Evolutionary conservation across 805 yeast genomes (phyloP), one percentile per base, ranked within the genome.

Genomic region (Metschnikowia santaceciliae): DNA sequence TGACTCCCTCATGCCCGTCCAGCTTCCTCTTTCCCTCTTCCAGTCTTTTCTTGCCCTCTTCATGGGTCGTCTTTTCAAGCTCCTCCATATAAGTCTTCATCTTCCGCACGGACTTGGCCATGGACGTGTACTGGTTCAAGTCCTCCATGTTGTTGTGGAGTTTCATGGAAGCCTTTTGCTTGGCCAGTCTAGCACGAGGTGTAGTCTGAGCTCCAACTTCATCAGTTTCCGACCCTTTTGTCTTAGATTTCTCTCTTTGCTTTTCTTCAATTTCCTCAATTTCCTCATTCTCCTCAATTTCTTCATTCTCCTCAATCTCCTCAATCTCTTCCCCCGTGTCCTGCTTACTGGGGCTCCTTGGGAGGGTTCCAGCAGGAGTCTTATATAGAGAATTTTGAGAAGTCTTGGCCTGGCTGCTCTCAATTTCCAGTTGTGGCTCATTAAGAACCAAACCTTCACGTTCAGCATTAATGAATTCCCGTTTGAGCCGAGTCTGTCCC

Each of bases 121-220:
- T 63, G 54, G 80, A 75, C 53, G 83, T 84, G 60, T 79, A 88
- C 46, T 73, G 75, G 59, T 85, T 86, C 55, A 88, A 74, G 43
- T 84, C 84, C 51, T 79, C 79, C 76, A 88, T 86, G 62, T 84
- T 82, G 10, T 77, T 77, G 58, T 85, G 92, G 14, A 88, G 69
- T 61, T 82, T 83, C 51, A 70, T 69, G 0, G 83, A 83, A 0
- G 95, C 95, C 58, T 76, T 80, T 37, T 76, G 75, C 42, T 84
- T 83, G 1, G 96, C 95, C 38, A 79, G 77, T 46, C 88, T 65
- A 2, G 77, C 67, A 7, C 46, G 46, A 26, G 10, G 37, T n/a
- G 33, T 6, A 26, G 30, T 10, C 11, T 26, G 30, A 26, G 30
- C 30, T 26, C 8, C 30, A 26, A 26, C 30, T 26, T 26, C 30